A percentile compares a stretch with the other conserved stretches of the same genome.
These are phyloP conservation scores for Acorus gramineus DNA, from an alignment of 106 monocot species.

Conservation along the genomic window DNA sequence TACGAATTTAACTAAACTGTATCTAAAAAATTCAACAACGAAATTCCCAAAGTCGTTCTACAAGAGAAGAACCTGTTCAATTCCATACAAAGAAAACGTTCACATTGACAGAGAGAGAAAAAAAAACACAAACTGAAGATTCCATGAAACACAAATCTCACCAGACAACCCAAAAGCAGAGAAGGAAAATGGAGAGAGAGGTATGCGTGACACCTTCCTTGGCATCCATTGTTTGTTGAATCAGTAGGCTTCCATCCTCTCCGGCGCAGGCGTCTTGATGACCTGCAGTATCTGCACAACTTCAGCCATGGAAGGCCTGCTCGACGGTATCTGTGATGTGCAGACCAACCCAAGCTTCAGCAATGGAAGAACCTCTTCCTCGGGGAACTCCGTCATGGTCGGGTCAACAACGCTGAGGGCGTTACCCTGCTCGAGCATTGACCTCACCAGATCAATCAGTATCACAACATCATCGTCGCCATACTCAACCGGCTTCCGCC, in stretches of 20 bases:
- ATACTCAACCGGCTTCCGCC: conserved; percentile 56
- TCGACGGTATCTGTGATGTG: conserved; percentile 87
- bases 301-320: conserved; percentile 88
- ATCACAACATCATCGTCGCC: conserved; percentile 71
- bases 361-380: conserved; percentile 92
- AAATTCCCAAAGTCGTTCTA: too few relatives aligned
- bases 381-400: conserved; percentile 62
- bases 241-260: conserved; percentile 39
- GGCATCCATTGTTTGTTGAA: too few relatives aligned
- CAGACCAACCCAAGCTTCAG: conserved; percentile 88
- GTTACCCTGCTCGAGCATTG: conserved; percentile 50
- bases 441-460: conserved; percentile 61
- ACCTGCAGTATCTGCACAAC: conserved; percentile 94
- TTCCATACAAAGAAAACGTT: too few relatives aligned
- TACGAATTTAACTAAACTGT: too few relatives aligned
- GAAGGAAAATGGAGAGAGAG: too few relatives aligned
- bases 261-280: conserved; percentile 63
- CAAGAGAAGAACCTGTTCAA: too few relatives aligned
- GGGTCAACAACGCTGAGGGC: conserved; percentile 56
- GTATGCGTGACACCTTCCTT: too few relatives aligned
- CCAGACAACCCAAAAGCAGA: too few relatives aligned
- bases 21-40: too few relatives aligned
- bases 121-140: too few relatives aligned
- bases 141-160: too few relatives aligned
- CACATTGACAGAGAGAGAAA: too few relatives aligned